These are phyloP conservation scores for Sclerotinia trifoliorum DNA, from an alignment of 2,329 filamentous ascomycete species.

Conservation along the genomic window DNA sequence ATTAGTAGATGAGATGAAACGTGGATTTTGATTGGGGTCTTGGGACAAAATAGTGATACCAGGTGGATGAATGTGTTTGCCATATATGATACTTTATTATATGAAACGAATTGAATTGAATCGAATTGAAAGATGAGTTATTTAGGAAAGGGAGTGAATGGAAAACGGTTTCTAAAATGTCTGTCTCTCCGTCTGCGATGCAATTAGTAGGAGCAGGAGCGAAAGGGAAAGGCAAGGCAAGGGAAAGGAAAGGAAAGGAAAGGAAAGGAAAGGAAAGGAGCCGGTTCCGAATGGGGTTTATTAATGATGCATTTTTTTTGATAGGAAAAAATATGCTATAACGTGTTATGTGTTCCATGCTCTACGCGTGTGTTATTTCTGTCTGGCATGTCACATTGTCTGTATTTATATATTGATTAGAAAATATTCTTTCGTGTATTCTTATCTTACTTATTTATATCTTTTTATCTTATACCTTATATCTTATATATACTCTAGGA, in stretches of 20 bases:
- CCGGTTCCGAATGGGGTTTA: too few relatives aligned
- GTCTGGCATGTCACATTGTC: background rate
- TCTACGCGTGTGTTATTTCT: background rate
- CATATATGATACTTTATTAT: slow-evolving; percentile 17
- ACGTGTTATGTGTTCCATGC: slow-evolving; percentile 6
- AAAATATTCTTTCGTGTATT: background rate
- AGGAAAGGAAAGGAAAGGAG: slow-evolving; percentile 2
- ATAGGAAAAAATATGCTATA: slow-evolving; percentile 8
- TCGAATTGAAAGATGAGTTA: background rate
- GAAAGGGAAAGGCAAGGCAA: background rate
- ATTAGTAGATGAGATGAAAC: slow-evolving; percentile 8
- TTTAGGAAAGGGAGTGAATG: slow-evolving; percentile 14
- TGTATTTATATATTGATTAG: background rate
- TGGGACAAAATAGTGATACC: slow-evolving; percentile 15
- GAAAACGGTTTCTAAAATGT: background rate
- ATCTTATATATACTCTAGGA: background rate
- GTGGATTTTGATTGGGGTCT: slow-evolving; percentile 1
- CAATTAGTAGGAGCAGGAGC: slow-evolving; percentile 2
- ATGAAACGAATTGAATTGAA: slow-evolving; percentile 4
- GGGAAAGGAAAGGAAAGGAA: background rate
- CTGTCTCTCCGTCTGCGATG: background rate
- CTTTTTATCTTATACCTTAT: too few relatives aligned
- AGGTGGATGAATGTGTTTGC: slow-evolving; percentile 14
- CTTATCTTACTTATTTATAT: too few relatives aligned
- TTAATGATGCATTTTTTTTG: slow-evolving; percentile 13